Percentiles rank a stretch among this genome's conserved stretches.
phyloP scores from a whole-genome alignment of 179 eudicot species.

The Corrigiola litoralis region DNA sequence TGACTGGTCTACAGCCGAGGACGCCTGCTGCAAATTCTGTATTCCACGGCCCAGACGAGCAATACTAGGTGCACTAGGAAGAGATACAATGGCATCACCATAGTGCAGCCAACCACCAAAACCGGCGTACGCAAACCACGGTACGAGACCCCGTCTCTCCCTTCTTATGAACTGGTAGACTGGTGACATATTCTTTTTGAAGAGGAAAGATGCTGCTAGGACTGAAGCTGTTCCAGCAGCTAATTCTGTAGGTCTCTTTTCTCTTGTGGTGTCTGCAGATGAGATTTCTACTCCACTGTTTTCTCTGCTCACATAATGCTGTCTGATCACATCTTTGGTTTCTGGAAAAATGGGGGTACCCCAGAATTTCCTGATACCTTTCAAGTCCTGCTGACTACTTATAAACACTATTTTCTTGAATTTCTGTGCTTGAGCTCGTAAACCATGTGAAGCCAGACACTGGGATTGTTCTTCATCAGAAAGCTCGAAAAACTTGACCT shows the following conservation, averaged over 20 bases:
- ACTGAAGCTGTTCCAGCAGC: background rate
- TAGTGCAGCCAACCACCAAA: background rate
- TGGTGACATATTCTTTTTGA: background rate
- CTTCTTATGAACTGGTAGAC: background rate
- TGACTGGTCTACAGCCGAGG: background rate
- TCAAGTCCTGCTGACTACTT: background rate
- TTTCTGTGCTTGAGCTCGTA: conserved; percentile 11
- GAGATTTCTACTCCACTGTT: conserved; percentile 8
- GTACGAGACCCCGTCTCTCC: background rate
- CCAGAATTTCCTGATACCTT: conserved; percentile 6
- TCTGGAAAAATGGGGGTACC: conserved; percentile 1
- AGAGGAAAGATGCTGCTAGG: background rate
- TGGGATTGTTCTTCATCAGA: background rate
- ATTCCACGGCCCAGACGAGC: conserved; percentile 18
- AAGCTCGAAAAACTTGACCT: conserved; percentile 5
- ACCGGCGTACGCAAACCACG: conserved; percentile 1
- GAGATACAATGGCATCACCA: conserved; percentile 1
- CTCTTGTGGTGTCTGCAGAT: background rate
- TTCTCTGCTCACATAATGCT: conserved; percentile 4
- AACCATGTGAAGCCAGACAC: conserved; percentile 5
- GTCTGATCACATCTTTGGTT: background rate
- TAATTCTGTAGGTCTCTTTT: background rate
- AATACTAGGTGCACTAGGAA: conserved; percentile 3
- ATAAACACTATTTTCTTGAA: conserved; percentile 14
- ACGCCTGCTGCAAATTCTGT: background rate